Evolutionary conservation across 2,329 filamentous ascomycete species (phyloP).

Genomic region (Ceratocystis smalleyi): DNA sequence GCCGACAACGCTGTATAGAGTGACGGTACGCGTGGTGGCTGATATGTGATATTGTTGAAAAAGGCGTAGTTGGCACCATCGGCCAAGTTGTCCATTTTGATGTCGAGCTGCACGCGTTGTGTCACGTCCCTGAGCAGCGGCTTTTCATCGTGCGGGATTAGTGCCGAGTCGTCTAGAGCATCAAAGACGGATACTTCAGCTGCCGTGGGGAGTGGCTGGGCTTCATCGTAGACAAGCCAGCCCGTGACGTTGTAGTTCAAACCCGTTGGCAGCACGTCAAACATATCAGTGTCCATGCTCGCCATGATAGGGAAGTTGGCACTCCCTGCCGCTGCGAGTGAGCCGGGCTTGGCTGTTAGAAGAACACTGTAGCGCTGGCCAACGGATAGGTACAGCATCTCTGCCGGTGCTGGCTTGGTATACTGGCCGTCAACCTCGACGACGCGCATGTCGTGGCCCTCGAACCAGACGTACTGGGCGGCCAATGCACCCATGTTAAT

Average conservation of each 20-base stretch:
- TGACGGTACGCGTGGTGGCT: slow-evolving; percentile 57
- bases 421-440: slow-evolving; percentile 62
- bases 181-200: slow-evolving; percentile 44
- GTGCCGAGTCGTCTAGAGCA: slow-evolving; percentile 52
- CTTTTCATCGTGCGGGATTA: slow-evolving; percentile 54
- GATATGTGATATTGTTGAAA: slow-evolving; percentile 67
- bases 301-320: slow-evolving; percentile 52
- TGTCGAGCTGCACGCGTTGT: slow-evolving; percentile 45
- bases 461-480: slow-evolving; percentile 50
- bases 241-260: slow-evolving; percentile 55
- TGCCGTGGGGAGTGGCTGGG: slow-evolving; percentile 33
- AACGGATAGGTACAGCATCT: slow-evolving; percentile 49
- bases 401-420: slow-evolving; percentile 41
- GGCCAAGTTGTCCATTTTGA: slow-evolving; percentile 46
- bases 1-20: slow-evolving; percentile 60
- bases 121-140: slow-evolving; percentile 45
- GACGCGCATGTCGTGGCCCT: slow-evolving; percentile 50
- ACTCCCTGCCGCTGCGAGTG: slow-evolving; percentile 24
- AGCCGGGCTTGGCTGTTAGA: slow-evolving; percentile 38
- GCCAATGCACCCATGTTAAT: slow-evolving; percentile 61
- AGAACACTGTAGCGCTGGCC: slow-evolving; percentile 52
- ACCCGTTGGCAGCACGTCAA: slow-evolving; percentile 49
- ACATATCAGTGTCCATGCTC: slow-evolving; percentile 51
- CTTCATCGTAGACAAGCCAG: slow-evolving; percentile 44
- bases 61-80: slow-evolving; percentile 48